Evolutionary conservation across 2,329 filamentous ascomycete genomes (phyloP).

Genomic region (Boeremia exigua): DNA sequence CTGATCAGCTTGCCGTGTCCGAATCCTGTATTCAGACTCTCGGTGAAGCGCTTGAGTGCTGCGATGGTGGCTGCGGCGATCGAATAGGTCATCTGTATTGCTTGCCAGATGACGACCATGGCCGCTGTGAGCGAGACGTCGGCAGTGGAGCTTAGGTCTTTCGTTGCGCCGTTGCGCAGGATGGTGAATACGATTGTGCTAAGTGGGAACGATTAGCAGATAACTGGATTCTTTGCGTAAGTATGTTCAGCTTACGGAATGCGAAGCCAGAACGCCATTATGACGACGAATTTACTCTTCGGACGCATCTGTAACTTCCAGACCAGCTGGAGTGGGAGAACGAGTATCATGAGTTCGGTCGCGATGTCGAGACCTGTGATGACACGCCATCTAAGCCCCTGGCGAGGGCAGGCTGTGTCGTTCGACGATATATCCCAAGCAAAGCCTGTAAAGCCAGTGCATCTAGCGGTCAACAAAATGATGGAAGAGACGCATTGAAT

Average conservation of each 20-base stretch:
- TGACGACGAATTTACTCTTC: slow-evolving; percentile 23
- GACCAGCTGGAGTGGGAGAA: slow-evolving; percentile 23
- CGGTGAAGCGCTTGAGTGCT: slow-evolving; percentile 18
- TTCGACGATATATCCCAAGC: slow-evolving; percentile 9
- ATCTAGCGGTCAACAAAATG: slow-evolving; percentile 16
- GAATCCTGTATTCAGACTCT: slow-evolving; percentile 22
- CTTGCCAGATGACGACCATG: slow-evolving; percentile 22
- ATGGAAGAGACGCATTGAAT: slow-evolving; percentile 22
- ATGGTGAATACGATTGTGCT: slow-evolving; percentile 17
- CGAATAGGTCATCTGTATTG: slow-evolving; percentile 17
- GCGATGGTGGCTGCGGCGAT: slow-evolving; percentile 19
- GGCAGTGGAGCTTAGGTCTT: slow-evolving; percentile 3
- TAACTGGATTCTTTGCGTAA: not conserved
- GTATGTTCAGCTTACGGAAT: slow-evolving; percentile 16
- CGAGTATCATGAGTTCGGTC: slow-evolving; percentile 18
- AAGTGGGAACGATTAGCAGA: not conserved
- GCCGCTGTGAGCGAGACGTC: slow-evolving; percentile 12
- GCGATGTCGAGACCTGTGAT: slow-evolving; percentile 17
- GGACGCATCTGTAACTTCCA: slow-evolving; percentile 22
- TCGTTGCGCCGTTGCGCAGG: slow-evolving; percentile 11
- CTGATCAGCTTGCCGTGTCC: slow-evolving; percentile 22
- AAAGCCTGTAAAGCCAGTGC: slow-evolving; percentile 1
- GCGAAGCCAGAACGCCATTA: slow-evolving; percentile 26
- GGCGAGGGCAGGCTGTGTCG: not conserved
- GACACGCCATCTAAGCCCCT: slow-evolving; percentile 18